Evolutionary conservation across 129 eudicot species (phyloP), one percentile per base, ranked within the genome.

Genomic region (Flaveria ramosissima): DNA sequence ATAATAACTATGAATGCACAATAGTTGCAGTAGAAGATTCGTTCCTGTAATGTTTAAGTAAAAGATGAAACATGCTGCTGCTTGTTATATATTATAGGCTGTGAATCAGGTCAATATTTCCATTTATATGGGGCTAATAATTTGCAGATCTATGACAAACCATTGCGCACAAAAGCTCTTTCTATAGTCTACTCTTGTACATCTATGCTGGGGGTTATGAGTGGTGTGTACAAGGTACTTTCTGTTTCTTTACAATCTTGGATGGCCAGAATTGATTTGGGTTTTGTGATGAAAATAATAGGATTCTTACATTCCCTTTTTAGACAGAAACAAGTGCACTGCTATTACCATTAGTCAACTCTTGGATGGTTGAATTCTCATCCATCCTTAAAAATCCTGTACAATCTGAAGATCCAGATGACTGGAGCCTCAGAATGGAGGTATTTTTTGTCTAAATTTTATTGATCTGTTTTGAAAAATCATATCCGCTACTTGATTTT

Each of bases 391-490:
- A 82, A 26, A 75, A 70, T 45, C 90, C 97, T 39, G 93, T 94
- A 68, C 92, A 85, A 83, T 88, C 97, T 60, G 99, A 91, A 80
- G 99, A 91, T 80, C 97, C 99, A 77, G 97, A 91, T 84, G 99
- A 94, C 70, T 94, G 99, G 99, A 86, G 93, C 85, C 87, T 91
- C 72, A 83, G 97, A 82, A 91, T 91, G 96, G 99, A 91, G 97
- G 99, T 94, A 46, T 47, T 60, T 84, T 71, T 77, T 61, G 55
- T 59, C 39, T 32, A 23, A 47, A 45, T 79, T 79, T 20, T 73
- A 68, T 46, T 11, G 15, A 43, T 42, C 9, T 24, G 77, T 57
- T 4, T 6, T 5, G 41, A 36, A 36, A 36, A 36, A 36, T 70
- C 52, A 82, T 78, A 75, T 70, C 20, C 36, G 76, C n/a, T 48